Base-by-base conservation (phyloP, 352 stramenopile genomes). In the Globisporangium solare region DNA sequence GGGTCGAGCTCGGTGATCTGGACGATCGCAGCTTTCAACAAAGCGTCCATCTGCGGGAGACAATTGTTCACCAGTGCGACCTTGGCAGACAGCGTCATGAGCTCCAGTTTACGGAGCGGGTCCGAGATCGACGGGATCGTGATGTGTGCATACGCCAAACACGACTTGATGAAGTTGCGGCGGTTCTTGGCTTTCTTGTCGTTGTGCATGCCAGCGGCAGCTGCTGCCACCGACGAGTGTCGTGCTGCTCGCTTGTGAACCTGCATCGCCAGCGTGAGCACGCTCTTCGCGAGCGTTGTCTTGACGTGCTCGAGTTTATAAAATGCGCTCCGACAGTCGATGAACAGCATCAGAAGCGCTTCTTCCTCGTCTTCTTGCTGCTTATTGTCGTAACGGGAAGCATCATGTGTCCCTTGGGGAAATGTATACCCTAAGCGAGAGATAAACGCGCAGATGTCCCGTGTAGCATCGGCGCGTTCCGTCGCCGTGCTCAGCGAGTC, bases 91-190 rank as follows among this genome's bases (percentile, higher is more conserved):
- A 73, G 54, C 2, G 79, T 65, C 54, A 93, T 66, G 17, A 97
- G 60, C 31, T 92, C 58, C 10, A 96, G 58, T 39, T 83, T 84
- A 17, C 74, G 56, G 15, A 74, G 69, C 2, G 62, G 27, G 6
- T 74, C 53, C 1, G 74, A 60, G 22, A 96, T 86, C 20, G 80
- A 93, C 22, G 89, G 89, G 21, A 96, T 95, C 31, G 86, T 97
- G 53, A 97, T 90, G 57, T 96, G 85, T 11, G 79, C 80, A 53
- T 90, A 97, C 6, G 89, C 89, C n/a, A 96, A 62, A 53, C 87
- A 96, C 2, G 84, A 94, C 50, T 96, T 94, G 61, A 95, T 74
- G 37, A 97, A 94, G 43, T 76, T 70, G 4, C 77, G 72, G n/a
- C 70, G 66, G 6, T 61, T 63, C 56, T 86, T 70, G 21, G 37